Conservation (phyloP, 2,329 filamentous ascomycete species). For the Hortaea werneckii region DNA sequence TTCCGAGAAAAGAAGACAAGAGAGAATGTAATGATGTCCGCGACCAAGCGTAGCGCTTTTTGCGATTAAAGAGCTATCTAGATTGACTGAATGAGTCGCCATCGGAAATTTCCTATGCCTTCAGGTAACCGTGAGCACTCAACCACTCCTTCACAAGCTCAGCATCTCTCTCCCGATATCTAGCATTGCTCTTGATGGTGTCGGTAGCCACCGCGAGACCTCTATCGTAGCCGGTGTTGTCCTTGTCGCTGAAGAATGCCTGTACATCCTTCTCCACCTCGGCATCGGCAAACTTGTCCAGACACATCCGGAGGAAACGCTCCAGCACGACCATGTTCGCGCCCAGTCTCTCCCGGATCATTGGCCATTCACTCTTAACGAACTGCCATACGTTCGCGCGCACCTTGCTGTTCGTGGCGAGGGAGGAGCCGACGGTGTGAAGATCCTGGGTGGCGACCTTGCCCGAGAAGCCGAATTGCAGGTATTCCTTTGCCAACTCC, state of each 20-base stretch:
- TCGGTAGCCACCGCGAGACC: constrained; percentile 78
- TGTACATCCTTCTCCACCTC: constrained; percentile 66
- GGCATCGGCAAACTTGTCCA: constrained; percentile 68
- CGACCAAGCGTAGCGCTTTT: too few relatives aligned
- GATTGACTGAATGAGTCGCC: too few relatives aligned
- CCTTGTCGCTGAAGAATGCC: constrained; percentile 75
- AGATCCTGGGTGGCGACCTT: constrained; percentile 80
- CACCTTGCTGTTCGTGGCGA: constrained; percentile 63
- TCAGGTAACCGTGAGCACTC: constrained; percentile 47
- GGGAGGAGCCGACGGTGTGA: constrained; percentile 64
- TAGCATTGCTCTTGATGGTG: constrained; percentile 71
- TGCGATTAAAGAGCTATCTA: too few relatives aligned
- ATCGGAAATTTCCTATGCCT: not conserved
- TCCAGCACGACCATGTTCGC: constrained; percentile 81
- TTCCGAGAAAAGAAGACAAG: too few relatives aligned
- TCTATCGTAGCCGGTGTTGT: constrained; percentile 76
- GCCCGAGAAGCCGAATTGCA: constrained; percentile 69
- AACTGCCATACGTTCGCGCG: constrained; percentile 75
- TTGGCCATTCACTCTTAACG: constrained; percentile 73
- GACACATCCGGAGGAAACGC: constrained; percentile 68
- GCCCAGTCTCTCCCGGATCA: constrained; percentile 60
- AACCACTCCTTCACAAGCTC: constrained; percentile 71
- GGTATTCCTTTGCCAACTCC: constrained; percentile 56
- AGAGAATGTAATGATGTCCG: too few relatives aligned
- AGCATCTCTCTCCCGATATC: constrained; percentile 70